phyloP scores from a whole-genome alignment of 148 eudicot genomes.

The Chenopodium album region DNA sequence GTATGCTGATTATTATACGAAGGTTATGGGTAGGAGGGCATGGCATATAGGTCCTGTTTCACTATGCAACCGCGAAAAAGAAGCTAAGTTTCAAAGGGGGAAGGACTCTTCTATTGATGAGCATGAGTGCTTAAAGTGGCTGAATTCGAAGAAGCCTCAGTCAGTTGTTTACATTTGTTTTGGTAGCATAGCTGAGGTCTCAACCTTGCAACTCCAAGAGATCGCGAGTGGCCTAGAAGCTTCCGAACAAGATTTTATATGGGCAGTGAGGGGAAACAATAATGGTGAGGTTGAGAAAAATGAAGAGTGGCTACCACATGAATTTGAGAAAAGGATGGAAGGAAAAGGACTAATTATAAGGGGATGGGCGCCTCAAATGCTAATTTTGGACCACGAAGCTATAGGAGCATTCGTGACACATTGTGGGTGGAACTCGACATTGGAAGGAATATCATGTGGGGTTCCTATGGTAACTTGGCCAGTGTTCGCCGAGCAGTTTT shows the following conservation, averaged over 20 bases:
- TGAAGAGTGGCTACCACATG: conserved; percentile 25
- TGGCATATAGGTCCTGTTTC: conserved; percentile 46
- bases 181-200: conserved; percentile 26
- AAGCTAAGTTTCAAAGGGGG: conserved; percentile 27
- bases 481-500: conserved; percentile 30
- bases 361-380: background rate
- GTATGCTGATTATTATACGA: conserved; percentile 23
- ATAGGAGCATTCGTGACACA: too few relatives aligned
- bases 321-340: background rate
- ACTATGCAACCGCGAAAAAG: conserved; percentile 28
- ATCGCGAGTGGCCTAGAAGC: conserved; percentile 35
- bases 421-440: too few relatives aligned
- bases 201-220: conserved; percentile 25
- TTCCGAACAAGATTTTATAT: conserved; percentile 31
- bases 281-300: background rate
- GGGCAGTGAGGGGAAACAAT: conserved; percentile 29
- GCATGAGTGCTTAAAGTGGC: conserved; percentile 35
- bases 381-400: too few relatives aligned
- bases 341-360: conserved; percentile 7
- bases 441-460: background rate
- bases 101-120: conserved; percentile 25
- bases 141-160: conserved; percentile 25
- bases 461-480: conserved; percentile 44
- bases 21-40: conserved; percentile 27
- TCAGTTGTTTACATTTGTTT: conserved; percentile 39